Conservation (phyloP, 2,329 filamentous ascomycete species). For the Aplosporella prunicola region DNA sequence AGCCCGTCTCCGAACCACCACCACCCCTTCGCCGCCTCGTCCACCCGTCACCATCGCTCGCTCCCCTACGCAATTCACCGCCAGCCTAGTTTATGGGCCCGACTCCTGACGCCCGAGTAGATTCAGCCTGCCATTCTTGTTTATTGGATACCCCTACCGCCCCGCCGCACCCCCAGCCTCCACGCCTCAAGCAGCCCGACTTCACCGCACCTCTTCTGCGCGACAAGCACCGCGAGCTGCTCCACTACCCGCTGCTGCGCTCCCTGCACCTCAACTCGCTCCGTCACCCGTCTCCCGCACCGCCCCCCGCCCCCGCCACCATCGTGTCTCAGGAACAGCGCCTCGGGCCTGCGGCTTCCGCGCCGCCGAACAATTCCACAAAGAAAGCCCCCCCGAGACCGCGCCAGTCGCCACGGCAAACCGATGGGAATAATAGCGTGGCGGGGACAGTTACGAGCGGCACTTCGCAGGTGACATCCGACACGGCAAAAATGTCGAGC, state of each 20-base stretch:
- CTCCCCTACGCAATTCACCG: constrained; percentile 2
- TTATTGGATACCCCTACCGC: constrained; percentile 13
- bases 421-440: constrained; percentile 29
- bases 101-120: constrained; percentile 11
- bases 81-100: constrained; percentile 17
- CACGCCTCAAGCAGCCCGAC: too few species aligned
- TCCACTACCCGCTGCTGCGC: constrained; percentile 18
- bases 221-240: too few species aligned
- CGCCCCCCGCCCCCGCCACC: constrained; percentile 22
- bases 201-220: too few species aligned
- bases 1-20: background rate
- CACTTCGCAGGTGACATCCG: constrained; percentile 30
- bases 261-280: constrained; percentile 22
- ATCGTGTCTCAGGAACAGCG: constrained; percentile 29
- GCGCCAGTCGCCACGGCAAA: constrained; percentile 19
- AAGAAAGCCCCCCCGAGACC: constrained; percentile 21
- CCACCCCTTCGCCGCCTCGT: constrained; percentile 5
- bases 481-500: constrained; percentile 21
- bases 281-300: constrained; percentile 14
- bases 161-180: constrained; percentile 11
- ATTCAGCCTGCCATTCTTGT: constrained; percentile 14
- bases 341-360: constrained; percentile 9
- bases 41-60: constrained; percentile 11
- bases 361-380: constrained; percentile 12
- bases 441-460: constrained; percentile 24